Conservation (phyloP, 1,284 basidiomycete genomes). For the Blastosporella zonata region DNA sequence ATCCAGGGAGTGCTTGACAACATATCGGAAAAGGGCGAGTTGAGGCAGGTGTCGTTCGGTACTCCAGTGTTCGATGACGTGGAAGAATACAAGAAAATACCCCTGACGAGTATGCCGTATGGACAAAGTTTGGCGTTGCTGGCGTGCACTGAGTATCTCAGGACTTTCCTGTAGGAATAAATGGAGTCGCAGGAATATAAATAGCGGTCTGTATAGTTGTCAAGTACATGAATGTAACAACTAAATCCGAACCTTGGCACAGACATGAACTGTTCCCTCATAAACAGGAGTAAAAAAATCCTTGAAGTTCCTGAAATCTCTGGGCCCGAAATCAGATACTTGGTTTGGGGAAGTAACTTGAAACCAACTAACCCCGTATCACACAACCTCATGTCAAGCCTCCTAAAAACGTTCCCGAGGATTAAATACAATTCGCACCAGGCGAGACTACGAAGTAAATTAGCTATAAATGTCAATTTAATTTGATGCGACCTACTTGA, state of each 20-base stretch:
- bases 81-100: constrained; percentile 54
- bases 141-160: constrained; percentile 45
- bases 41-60: constrained; percentile 56
- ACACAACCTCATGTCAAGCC: constrained; percentile 30
- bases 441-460: constrained; percentile 27
- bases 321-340: constrained; percentile 13
- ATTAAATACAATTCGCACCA: constrained; percentile 37
- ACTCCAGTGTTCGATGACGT: constrained; percentile 55
- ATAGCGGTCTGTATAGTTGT: not conserved
- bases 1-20: constrained; percentile 52
- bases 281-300: constrained; percentile 33
- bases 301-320: constrained; percentile 28
- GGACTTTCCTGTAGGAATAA: constrained; percentile 34
- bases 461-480: not conserved
- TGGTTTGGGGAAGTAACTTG: not conserved
- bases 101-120: constrained; percentile 64
- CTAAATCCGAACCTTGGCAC: constrained; percentile 15
- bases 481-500: constrained; percentile 25
- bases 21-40: constrained; percentile 51
- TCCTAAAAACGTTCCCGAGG: constrained; percentile 35
- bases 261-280: constrained; percentile 24
- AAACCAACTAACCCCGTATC: constrained; percentile 27
- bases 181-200: constrained; percentile 6
- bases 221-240: not conserved
- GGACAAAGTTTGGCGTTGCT: constrained; percentile 57